A percentile compares a stretch with the other conserved stretches of the same genome.
Evolutionary conservation across 257 asterid genomes (phyloP).

Genomic region (Nicotiana benthamiana): DNA sequence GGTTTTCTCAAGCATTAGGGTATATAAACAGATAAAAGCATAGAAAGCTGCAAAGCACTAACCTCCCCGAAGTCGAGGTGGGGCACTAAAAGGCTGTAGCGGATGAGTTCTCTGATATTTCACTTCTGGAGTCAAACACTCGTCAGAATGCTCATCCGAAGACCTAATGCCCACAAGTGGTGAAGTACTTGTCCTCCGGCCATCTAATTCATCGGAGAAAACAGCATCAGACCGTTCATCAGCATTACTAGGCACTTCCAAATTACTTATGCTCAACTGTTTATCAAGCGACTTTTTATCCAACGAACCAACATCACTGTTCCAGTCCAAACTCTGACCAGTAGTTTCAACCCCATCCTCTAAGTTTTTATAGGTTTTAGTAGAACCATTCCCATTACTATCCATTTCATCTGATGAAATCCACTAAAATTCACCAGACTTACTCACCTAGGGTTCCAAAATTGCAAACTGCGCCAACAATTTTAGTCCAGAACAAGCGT

Average conservation of each 20-base stretch:
- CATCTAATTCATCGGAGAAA: slow-evolving; percentile 16
- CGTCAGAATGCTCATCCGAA: slow-evolving; percentile 36
- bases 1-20: background rate
- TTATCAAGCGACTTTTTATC: background rate
- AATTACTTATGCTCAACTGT: background rate
- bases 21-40: background rate
- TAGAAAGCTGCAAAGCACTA: slow-evolving; percentile 2
- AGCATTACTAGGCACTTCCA: slow-evolving; percentile 12
- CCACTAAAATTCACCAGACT: slow-evolving; percentile 7
- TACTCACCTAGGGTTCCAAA: background rate
- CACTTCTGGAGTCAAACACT: slow-evolving; percentile 37
- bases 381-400: slow-evolving; percentile 22
- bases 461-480: background rate
- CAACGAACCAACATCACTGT: slow-evolving; percentile 6
- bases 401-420: slow-evolving; percentile 37
- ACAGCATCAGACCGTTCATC: slow-evolving; percentile 13
- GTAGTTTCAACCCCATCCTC: slow-evolving; percentile 22
- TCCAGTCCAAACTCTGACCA: slow-evolving; percentile 14
- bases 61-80: slow-evolving; percentile 49
- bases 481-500: background rate
- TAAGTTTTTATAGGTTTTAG: slow-evolving; percentile 11
- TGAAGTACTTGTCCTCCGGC: slow-evolving; percentile 16
- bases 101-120: slow-evolving; percentile 15
- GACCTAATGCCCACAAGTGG: slow-evolving; percentile 16
- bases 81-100: slow-evolving; percentile 27